Evolutionary conservation across 225 moss, liverwort and hornwort species (phyloP).

Genomic region (Lunularia cruciata): DNA sequence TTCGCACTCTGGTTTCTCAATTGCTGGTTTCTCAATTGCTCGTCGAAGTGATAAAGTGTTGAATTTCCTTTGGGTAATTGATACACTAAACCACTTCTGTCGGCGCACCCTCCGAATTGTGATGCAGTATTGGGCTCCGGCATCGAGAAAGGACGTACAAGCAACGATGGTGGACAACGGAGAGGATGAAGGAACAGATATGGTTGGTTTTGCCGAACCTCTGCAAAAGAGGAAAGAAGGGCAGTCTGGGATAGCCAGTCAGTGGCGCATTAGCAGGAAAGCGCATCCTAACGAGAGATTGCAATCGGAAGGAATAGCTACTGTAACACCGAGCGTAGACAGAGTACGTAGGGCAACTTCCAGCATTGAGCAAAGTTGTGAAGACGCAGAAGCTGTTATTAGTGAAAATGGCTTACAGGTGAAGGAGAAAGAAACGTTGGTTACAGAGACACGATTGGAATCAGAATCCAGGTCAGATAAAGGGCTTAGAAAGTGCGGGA

Average conservation of each 20-base stretch:
- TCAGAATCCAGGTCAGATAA: background rate
- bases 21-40: too few species aligned
- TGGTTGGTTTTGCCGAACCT: conserved; percentile 32
- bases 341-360: too few species aligned
- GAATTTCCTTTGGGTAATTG: background rate
- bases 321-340: background rate
- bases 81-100: too few species aligned
- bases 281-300: conserved; percentile 2
- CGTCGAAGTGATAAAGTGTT: background rate
- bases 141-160: conserved; percentile 30
- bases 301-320: background rate
- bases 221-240: conserved; percentile 26
- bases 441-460: background rate
- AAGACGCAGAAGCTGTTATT: background rate
- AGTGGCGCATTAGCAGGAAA: conserved; percentile 59
- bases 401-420: background rate
- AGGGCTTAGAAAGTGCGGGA: background rate
- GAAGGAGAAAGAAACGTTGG: background rate
- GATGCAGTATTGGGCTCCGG: conserved; percentile 71
- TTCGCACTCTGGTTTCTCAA: background rate
- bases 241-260: conserved; percentile 17
- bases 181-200: conserved; percentile 18
- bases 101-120: background rate
- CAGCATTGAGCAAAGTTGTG: background rate
- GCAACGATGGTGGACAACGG: conserved; percentile 1